These are phyloP conservation scores for Craterostigma plantagineum DNA, from an alignment of 257 asterid species.

Conservation along the genomic window DNA sequence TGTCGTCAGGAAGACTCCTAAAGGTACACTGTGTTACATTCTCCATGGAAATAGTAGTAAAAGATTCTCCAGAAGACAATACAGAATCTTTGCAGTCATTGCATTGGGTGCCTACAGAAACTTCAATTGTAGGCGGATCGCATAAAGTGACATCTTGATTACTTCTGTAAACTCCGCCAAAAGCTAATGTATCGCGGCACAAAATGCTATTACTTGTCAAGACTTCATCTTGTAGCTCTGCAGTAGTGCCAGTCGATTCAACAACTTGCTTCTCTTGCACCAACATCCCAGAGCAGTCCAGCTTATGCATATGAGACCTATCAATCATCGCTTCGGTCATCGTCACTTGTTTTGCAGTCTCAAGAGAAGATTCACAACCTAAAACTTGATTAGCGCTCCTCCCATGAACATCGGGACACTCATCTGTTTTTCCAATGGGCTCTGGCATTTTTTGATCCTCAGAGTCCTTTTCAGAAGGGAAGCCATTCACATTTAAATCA, in stretches of 20 bases:
- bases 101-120: constrained; percentile 9
- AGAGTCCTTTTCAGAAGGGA: too few species aligned
- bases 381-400: constrained; percentile 7
- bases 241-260: too few species aligned
- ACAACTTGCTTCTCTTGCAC: too few species aligned
- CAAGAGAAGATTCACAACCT: constrained; percentile 10
- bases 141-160: constrained; percentile 4
- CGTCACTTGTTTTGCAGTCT: constrained; percentile 9
- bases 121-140: constrained; percentile 7
- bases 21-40: neutral
- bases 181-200: neutral
- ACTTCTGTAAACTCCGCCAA: constrained; percentile 5
- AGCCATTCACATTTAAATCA: too few species aligned
- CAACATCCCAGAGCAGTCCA: too few species aligned
- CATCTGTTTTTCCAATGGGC: too few species aligned
- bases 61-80: constrained; percentile 17
- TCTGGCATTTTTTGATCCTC: too few species aligned
- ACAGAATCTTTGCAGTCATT: constrained; percentile 11
- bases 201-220: too few species aligned
- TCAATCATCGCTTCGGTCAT: constrained; percentile 7
- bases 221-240: too few species aligned
- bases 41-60: constrained; percentile 11
- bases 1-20: too few species aligned
- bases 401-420: constrained; percentile 2
- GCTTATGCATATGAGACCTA: constrained; percentile 9